Percentiles rank a stretch among this genome's conserved stretches.
Evolutionary conservation across 306 rosid species (phyloP).

Genomic region (peach (Prunus persica)): DNA sequence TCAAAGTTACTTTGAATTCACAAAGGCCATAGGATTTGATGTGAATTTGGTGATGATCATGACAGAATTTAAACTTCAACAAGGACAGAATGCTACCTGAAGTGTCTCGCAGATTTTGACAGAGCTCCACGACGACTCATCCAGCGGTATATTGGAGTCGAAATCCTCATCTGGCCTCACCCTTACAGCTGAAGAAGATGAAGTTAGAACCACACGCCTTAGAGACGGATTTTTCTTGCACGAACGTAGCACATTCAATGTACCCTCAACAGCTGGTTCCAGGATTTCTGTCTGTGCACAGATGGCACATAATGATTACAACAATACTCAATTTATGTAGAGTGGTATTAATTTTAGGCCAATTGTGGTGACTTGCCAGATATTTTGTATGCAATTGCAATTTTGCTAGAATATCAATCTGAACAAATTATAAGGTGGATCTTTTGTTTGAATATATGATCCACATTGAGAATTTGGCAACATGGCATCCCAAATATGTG

Average conservation of each 20-base stretch:
- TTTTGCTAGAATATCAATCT: background rate
- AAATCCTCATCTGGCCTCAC: slow-evolving; percentile 41
- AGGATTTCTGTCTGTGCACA: slow-evolving; percentile 51
- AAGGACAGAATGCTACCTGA: slow-evolving; percentile 37
- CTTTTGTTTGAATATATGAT: background rate
- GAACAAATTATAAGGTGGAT: background rate
- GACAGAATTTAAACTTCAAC: background rate
- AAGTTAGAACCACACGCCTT: slow-evolving; percentile 68
- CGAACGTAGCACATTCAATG: slow-evolving; percentile 71
- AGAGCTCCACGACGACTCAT: slow-evolving; percentile 79
- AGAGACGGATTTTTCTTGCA: slow-evolving; percentile 58
- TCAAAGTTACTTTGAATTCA: background rate
- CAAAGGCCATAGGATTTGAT: too few species aligned
- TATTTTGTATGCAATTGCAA: background rate
- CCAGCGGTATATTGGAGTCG: slow-evolving; percentile 54
- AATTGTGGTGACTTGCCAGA: background rate
- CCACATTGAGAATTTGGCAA: background rate
- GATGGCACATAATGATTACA: background rate
- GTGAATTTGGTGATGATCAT: background rate
- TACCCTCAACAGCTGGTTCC: slow-evolving; percentile 70
- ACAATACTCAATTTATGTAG: background rate
- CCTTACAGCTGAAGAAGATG: slow-evolving; percentile 76
- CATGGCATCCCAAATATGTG: background rate
- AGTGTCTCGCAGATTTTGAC: slow-evolving; percentile 49
- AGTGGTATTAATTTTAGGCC: background rate